Conservation (phyloP, 345 rosid species). For the Citrus reticulata region DNA sequence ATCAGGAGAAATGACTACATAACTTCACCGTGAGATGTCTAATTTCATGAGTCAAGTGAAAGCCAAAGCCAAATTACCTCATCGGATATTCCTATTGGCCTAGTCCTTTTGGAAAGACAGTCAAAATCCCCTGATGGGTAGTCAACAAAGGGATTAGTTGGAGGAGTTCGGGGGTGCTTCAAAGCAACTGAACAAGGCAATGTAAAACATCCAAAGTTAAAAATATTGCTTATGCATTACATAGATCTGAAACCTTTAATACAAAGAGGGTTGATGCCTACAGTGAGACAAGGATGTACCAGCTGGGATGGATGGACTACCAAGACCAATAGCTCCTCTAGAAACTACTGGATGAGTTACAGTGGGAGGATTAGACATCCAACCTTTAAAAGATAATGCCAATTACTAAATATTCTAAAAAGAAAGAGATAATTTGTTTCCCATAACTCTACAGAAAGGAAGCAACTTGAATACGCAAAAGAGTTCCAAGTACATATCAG, state of each 20-base stretch:
- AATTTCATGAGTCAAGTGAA: neutral
- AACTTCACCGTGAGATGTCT: neutral
- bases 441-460: neutral
- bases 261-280: neutral
- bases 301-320: conserved; percentile 86
- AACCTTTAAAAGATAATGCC: conserved; percentile 31
- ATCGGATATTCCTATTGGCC: conserved; percentile 88
- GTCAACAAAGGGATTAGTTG: conserved; percentile 71
- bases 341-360: conserved; percentile 83
- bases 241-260: too few relatives aligned
- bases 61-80: conserved; percentile 53
- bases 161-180: conserved; percentile 99
- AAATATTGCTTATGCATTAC: neutral
- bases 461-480: neutral
- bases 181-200: conserved; percentile 54
- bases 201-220: conserved; percentile 14
- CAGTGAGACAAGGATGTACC: conserved; percentile 11
- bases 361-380: conserved; percentile 95
- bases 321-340: conserved; percentile 83
- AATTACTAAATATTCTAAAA: neutral
- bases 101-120: conserved; percentile 82
- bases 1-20: neutral
- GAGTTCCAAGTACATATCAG: neutral
- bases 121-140: conserved; percentile 91
- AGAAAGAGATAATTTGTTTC: neutral